These are phyloP conservation scores for Clavispora carvajalis DNA, from an alignment of 805 yeast genomes.

Conservation along the genomic window DNA sequence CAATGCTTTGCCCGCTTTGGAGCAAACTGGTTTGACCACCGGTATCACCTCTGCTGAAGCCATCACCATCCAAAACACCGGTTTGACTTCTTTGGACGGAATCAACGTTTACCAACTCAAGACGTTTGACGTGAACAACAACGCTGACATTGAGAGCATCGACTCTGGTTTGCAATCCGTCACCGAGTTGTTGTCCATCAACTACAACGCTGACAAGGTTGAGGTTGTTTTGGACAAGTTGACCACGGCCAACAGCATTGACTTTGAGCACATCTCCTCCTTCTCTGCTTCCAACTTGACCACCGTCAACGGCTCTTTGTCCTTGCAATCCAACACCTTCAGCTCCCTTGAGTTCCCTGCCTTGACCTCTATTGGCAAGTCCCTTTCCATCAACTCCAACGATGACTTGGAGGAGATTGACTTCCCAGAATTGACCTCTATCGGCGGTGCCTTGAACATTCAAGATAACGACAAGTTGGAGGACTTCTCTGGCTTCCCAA, in stretches of 20 bases:
- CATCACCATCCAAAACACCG: slow-evolving; percentile 69
- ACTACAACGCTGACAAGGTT: slow-evolving; percentile 79
- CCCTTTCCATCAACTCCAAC: slow-evolving; percentile 73
- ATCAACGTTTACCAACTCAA: slow-evolving; percentile 44
- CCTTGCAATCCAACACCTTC: slow-evolving; percentile 70
- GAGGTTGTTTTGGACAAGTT: slow-evolving; percentile 65
- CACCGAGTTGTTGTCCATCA: slow-evolving; percentile 67
- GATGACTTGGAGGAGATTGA: slow-evolving; percentile 62
- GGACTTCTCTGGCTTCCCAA: slow-evolving; percentile 66
- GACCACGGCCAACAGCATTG: slow-evolving; percentile 81
- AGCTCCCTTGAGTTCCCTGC: slow-evolving; percentile 48
- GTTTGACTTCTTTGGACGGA: slow-evolving; percentile 64
- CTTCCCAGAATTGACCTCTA: slow-evolving; percentile 60
- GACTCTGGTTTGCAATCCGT: slow-evolving; percentile 71
- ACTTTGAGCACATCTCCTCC: slow-evolving; percentile 74
- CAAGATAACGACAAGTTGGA: slow-evolving; percentile 76
- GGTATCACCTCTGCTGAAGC: slow-evolving; percentile 72
- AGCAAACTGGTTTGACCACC: slow-evolving; percentile 55
- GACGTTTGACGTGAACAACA: slow-evolving; percentile 83
- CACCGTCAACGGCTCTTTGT: slow-evolving; percentile 73
- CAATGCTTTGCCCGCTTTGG: slow-evolving; percentile 83
- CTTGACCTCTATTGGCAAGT: slow-evolving; percentile 68
- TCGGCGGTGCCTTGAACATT: slow-evolving; percentile 93
- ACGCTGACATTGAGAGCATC: slow-evolving; percentile 66
- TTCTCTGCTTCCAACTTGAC: slow-evolving; percentile 66